Evolutionary conservation across 164 flowering plant species (phyloP), one percentile per base, ranked within the genome.

Genomic region (Dillenia suffruticosa): DNA sequence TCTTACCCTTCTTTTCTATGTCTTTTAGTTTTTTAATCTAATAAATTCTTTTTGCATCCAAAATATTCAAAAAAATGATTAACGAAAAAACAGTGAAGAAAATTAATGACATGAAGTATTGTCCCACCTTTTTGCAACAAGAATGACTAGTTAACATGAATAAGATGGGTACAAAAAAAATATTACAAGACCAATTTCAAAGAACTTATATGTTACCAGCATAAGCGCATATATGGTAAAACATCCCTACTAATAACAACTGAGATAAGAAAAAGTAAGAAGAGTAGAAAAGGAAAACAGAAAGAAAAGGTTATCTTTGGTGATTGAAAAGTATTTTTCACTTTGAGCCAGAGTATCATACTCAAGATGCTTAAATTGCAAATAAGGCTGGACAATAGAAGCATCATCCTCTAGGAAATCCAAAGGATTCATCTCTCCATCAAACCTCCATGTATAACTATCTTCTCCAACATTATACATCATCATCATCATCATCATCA

Each of bases 291-390:
- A 26, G 40, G 9, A 46, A 44, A 49, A 47, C 10, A 19, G 12
- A 55, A 6, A 9, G 54, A 17, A 24, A 24, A 44, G 11, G 12
- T 15, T 17, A 70, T 62, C 79, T 24, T 10, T 54, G 66, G 19
- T 45, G 14, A 16, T 68, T 61, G 9, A 63, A 63, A 65, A 71
- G 77, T 2, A 76, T 77, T 72, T 82, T 83, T 54, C 86, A 82
- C 68, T 90, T 50, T 79, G 83, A 40, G 89, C 94, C 40, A 85
- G 67, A 58, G 79, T 83, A 69, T 90, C 85, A 58, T 83, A 84
- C 62, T 83, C 84, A 8, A 81, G 74, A 15, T 71, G 81, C 79
- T 87, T 86, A 46, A 85, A 80, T 63, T 77, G 77, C 70, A 83
- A 70, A 60, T 82, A 82, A 24, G 73, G 72, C 61, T 80, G 78